Conservation (phyloP, 2,329 filamentous ascomycete genomes). For the Aureobasidium vineae region DNA sequence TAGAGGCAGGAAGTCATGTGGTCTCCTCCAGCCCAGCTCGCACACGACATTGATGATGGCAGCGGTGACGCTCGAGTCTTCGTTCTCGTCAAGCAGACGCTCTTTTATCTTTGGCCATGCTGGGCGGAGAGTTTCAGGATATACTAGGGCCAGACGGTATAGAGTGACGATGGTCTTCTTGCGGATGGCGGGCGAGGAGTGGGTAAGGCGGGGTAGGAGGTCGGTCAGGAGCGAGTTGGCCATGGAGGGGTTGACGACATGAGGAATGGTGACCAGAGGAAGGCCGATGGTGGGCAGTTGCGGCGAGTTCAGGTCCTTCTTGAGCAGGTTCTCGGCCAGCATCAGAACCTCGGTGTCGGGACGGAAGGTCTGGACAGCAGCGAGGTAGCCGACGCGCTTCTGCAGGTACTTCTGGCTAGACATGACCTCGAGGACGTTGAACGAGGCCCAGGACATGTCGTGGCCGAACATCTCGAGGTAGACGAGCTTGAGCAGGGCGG, state of each 20-base stretch:
- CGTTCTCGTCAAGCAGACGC: constrained; percentile 80
- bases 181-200: constrained; percentile 79
- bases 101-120: constrained; percentile 99
- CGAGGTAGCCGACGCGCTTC: constrained; percentile 92
- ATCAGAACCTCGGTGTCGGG: constrained; percentile 96
- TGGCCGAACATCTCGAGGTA: constrained; percentile 99
- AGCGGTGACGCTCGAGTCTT: constrained; percentile 90
- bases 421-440: constrained; percentile 99
- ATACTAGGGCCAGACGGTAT: constrained; percentile 91
- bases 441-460: constrained; percentile 99
- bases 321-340: constrained; percentile 93
- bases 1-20: constrained; percentile 88
- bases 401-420: constrained; percentile 91
- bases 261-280: constrained; percentile 85
- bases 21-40: constrained; percentile 89
- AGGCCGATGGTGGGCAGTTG: constrained; percentile 76
- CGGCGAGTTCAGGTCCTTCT: constrained; percentile 82
- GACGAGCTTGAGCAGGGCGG: constrained; percentile 88
- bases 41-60: constrained; percentile 97
- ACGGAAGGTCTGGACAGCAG: constrained; percentile 92
- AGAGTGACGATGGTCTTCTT: constrained; percentile 97
- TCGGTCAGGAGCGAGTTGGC: constrained; percentile 87
- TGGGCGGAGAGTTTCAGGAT: constrained; percentile 85
- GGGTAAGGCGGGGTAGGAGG: constrained; percentile 78
- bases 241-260: constrained; percentile 88